Evolutionary conservation across 108 stramenopile genomes (phyloP).

Genomic region (Ochromonas danica): DNA sequence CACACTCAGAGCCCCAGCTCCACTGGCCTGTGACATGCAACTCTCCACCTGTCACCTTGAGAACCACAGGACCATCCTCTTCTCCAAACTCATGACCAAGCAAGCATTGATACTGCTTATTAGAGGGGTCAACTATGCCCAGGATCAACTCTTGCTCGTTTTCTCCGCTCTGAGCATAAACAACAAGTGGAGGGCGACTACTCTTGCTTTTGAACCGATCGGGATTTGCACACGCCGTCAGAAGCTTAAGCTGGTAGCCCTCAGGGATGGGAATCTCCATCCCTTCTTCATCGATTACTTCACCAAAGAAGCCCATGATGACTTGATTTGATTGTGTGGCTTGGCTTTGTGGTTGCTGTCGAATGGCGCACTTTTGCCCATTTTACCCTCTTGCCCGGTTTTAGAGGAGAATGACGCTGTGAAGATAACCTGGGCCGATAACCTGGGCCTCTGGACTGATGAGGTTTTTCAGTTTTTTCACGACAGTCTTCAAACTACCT

Average conservation of each 20-base stretch:
- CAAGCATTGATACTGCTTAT: neutral
- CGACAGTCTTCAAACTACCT: no score
- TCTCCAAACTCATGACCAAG: neutral
- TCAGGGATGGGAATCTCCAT: slow-evolving; percentile 8
- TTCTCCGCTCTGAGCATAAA: neutral
- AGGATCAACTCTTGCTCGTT: slow-evolving; percentile 8
- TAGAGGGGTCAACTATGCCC: neutral
- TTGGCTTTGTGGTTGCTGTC: no score
- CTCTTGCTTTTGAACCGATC: neutral
- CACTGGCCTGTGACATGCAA: slow-evolving; percentile 28
- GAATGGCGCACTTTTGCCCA: no score
- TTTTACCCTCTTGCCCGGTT: no score
- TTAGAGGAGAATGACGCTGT: no score
- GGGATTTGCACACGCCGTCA: neutral
- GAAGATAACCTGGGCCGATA: no score
- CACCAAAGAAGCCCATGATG: slow-evolving; percentile 35
- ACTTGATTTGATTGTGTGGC: neutral
- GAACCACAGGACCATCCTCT: slow-evolving; percentile 11
- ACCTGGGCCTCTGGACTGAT: no score
- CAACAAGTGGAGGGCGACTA: neutral
- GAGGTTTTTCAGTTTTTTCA: no score
- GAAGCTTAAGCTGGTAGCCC: neutral
- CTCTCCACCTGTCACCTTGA: neutral
- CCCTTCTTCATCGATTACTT: neutral
- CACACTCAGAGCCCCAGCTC: neutral